A percentile compares a stretch with the other conserved stretches of the same genome.
phyloP scores from a whole-genome alignment of 139 green algal genomes.

The Micractinium sp. region DNA sequence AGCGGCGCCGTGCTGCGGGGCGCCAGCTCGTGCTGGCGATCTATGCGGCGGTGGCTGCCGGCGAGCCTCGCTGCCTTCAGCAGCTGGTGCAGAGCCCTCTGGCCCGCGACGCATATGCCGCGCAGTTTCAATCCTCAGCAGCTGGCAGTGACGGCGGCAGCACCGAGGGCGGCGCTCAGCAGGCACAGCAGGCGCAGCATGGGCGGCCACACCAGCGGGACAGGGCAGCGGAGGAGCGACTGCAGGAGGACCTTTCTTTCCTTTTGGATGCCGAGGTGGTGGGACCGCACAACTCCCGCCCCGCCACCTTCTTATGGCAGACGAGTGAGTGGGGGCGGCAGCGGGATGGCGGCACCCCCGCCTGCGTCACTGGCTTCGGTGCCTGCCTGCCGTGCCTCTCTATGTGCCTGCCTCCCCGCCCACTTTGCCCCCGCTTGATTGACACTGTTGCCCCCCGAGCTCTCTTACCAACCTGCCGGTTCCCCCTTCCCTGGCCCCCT shows the following conservation, averaged over 20 bases:
- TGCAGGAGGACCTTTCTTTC: slow-evolving; percentile 20
- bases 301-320: slow-evolving; percentile 26
- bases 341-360: too few relatives aligned
- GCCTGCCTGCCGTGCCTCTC: too few relatives aligned
- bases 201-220: neutral
- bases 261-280: neutral
- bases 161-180: neutral
- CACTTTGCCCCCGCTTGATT: too few relatives aligned
- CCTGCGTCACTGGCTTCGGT: too few relatives aligned
- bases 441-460: too few relatives aligned
- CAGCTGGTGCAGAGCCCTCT: neutral
- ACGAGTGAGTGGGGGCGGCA: neutral
- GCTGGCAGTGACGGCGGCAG: neutral
- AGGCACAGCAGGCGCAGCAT: neutral
- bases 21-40: neutral
- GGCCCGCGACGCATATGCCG: neutral
- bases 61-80: neutral
- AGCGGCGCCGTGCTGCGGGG: neutral
- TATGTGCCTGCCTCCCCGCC: neutral
- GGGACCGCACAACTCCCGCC: neutral
- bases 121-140: slow-evolving; percentile 6
- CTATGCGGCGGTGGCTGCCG: slow-evolving; percentile 8
- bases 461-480: too few relatives aligned
- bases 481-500: too few relatives aligned
- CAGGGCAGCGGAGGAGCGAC: neutral